Percentiles rank a stretch among this genome's conserved stretches.
These are phyloP conservation scores for Chaetoceros tenuissimus DNA, from an alignment of 108 stramenopile genomes.

Conservation along the genomic window DNA sequence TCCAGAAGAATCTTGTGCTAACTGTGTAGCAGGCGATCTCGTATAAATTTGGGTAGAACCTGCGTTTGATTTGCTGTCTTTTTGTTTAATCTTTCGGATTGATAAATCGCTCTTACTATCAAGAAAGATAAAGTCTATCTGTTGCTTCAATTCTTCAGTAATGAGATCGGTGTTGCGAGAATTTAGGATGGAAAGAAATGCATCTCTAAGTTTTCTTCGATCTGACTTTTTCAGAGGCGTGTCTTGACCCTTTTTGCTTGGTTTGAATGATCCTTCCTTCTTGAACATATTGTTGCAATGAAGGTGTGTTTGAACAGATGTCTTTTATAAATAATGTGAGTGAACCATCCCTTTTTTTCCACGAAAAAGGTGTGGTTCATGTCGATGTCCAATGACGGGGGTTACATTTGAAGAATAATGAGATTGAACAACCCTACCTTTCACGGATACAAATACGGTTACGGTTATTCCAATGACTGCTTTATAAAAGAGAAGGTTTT, in stretches of 20 bases:
- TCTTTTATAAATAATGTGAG: too few relatives aligned
- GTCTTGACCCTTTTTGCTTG: background rate
- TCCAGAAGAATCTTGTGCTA: background rate
- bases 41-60: background rate
- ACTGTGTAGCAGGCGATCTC: background rate
- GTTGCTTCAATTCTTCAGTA: background rate
- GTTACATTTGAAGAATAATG: too few relatives aligned
- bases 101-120: background rate
- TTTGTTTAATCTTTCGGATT: background rate
- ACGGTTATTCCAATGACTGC: too few relatives aligned
- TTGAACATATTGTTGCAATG: background rate
- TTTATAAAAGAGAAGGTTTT: too few relatives aligned
- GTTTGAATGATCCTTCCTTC: background rate
- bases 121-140: background rate
- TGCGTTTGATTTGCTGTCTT: background rate
- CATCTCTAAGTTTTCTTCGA: background rate
- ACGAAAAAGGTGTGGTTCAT: too few relatives aligned
- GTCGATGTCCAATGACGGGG: too few relatives aligned
- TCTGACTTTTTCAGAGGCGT: background rate
- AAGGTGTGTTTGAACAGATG: too few relatives aligned
- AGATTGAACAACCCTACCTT: too few relatives aligned
- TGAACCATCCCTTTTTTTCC: too few relatives aligned
- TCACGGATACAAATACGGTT: too few relatives aligned
- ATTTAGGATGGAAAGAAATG: background rate
- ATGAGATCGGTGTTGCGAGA: background rate